Evolutionary conservation across 2,329 filamentous ascomycete genomes (phyloP).

Genomic region (Cercospora brassicicola): DNA sequence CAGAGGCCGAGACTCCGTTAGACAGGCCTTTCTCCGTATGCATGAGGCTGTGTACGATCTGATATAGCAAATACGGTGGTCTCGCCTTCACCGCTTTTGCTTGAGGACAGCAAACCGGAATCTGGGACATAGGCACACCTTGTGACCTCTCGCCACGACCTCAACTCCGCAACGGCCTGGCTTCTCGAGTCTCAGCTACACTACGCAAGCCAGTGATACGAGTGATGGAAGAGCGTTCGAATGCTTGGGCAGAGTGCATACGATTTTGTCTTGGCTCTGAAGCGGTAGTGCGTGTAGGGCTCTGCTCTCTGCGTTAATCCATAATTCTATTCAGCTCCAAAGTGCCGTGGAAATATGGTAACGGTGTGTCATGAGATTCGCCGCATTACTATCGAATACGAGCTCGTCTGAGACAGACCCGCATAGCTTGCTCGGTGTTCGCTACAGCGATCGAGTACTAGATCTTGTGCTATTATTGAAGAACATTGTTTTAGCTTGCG

Average conservation of each 20-base stretch:
- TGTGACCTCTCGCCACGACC: not conserved
- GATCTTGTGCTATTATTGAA: not conserved
- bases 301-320: not conserved
- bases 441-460: not conserved
- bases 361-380: not conserved
- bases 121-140: not conserved
- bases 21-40: not conserved
- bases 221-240: not conserved
- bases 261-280: not conserved
- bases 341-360: not conserved
- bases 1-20: not conserved
- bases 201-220: not conserved
- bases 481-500: not conserved
- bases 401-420: not conserved
- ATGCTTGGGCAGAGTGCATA: not conserved
- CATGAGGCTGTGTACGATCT: not conserved
- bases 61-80: not conserved
- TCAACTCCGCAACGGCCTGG: not conserved
- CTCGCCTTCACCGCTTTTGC: not conserved
- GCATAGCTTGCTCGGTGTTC: not conserved
- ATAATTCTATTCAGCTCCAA: not conserved
- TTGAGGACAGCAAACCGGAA: not conserved
- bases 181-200: not conserved
- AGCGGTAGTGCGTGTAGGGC: not conserved
- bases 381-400: not conserved